A percentile compares a stretch with the other conserved stretches of the same genome.
These are phyloP conservation scores for Pseudozyma tsukubaensis DNA, from an alignment of 1,284 basidiomycete species.

Conservation along the genomic window DNA sequence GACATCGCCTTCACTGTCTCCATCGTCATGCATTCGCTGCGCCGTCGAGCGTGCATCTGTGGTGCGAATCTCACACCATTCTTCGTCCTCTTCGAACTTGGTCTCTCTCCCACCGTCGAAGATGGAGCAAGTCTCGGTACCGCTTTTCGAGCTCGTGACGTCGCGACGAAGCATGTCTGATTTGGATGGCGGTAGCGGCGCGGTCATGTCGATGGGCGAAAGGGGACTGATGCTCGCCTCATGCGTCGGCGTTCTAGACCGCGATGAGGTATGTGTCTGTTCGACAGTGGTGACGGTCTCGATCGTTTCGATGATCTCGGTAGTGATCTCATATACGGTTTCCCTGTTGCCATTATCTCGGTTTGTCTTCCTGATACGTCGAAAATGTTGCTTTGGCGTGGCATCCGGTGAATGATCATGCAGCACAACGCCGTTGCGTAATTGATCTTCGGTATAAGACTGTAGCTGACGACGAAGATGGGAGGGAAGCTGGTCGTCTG, in stretches of 20 bases:
- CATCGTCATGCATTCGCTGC: no score
- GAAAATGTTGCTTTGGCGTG: conserved; percentile 36
- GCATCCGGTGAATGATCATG: conserved; percentile 10
- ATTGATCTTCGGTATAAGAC: conserved; percentile 38
- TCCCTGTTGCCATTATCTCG: conserved; percentile 53
- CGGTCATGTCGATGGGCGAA: neutral
- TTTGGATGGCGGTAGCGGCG: neutral
- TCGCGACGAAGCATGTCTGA: conserved; percentile 29
- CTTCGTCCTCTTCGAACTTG: conserved; percentile 44
- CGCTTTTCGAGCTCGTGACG: conserved; percentile 38
- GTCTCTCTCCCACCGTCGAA: conserved; percentile 45
- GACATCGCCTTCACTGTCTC: no score
- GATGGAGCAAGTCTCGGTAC: conserved; percentile 40
- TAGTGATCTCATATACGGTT: conserved; percentile 70
- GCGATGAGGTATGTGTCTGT: conserved; percentile 12
- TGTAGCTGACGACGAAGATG: conserved; percentile 35
- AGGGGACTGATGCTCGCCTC: neutral
- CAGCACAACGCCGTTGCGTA: conserved; percentile 39
- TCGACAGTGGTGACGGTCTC: conserved; percentile 60
- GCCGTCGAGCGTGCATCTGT: conserved; percentile 1
- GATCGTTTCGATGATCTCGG: conserved; percentile 68
- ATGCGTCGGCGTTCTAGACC: neutral
- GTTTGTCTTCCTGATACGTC: conserved; percentile 45
- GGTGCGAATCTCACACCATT: conserved; percentile 53
- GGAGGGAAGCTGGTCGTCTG: conserved; percentile 52